Evolutionary conservation across 2,329 filamentous ascomycete species (phyloP).

Genomic region (Emmonsiellopsis sp.): DNA sequence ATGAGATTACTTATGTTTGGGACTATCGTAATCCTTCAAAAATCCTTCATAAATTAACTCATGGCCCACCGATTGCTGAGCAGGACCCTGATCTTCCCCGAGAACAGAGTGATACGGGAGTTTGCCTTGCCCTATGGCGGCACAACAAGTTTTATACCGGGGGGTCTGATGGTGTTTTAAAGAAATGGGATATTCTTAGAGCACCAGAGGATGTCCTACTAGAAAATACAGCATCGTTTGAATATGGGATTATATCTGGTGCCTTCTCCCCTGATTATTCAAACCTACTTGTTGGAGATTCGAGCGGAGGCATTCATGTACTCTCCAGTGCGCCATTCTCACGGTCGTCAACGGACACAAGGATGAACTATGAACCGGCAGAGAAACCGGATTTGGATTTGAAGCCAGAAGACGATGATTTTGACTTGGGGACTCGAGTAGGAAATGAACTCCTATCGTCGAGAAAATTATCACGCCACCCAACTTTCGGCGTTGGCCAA

Average conservation of each 20-base stretch:
- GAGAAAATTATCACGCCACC: constrained; percentile 26
- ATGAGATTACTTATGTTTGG: constrained; percentile 53
- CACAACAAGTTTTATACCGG: constrained; percentile 50
- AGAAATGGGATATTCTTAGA: constrained; percentile 50
- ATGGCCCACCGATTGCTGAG: constrained; percentile 44
- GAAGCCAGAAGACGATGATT: background rate
- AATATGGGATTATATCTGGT: constrained; percentile 50
- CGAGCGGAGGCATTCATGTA: constrained; percentile 46
- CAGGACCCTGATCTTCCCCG: constrained; percentile 29
- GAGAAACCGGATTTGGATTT: background rate
- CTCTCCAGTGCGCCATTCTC: constrained; percentile 31
- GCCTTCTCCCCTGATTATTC: constrained; percentile 48
- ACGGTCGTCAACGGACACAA: constrained; percentile 10
- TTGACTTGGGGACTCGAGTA: constrained; percentile 14
- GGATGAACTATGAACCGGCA: constrained; percentile 19
- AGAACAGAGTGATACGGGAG: constrained; percentile 49
- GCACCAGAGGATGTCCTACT: constrained; percentile 43
- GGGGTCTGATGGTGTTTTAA: constrained; percentile 52
- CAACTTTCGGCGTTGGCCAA: constrained; percentile 31
- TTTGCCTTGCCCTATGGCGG: constrained; percentile 49
- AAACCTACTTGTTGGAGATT: constrained; percentile 50
- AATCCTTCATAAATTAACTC: constrained; percentile 42
- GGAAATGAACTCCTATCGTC: constrained; percentile 22
- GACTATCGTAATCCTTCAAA: constrained; percentile 41
- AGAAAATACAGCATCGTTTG: constrained; percentile 40